These are phyloP conservation scores for Trifolium subterraneum DNA, from an alignment of 306 rosid species.

Conservation along the genomic window DNA sequence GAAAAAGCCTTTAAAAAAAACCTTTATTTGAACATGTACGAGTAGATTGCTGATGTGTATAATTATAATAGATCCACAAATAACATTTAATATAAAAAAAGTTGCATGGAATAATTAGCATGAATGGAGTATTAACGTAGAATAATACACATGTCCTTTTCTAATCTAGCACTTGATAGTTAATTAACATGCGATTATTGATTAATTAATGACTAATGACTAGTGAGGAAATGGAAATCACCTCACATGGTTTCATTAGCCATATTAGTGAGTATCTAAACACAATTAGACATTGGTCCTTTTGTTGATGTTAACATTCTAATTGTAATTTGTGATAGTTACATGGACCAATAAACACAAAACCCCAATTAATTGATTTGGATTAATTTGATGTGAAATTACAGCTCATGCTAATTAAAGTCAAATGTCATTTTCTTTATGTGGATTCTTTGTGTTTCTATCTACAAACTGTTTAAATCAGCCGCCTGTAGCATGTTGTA, in stretches of 20 bases:
- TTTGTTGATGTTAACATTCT: slow-evolving; percentile 41
- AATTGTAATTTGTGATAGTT: slow-evolving; percentile 24
- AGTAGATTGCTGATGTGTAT: too few species aligned
- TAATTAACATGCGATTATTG: neutral
- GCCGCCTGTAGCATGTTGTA: neutral
- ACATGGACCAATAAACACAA: neutral
- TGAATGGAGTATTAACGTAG: too few species aligned
- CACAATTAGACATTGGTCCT: slow-evolving; percentile 21
- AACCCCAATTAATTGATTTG: neutral
- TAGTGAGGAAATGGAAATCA: slow-evolving; percentile 3
- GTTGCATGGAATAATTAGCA: too few species aligned
- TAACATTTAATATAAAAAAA: too few species aligned
- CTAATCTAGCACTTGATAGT: slow-evolving; percentile 33
- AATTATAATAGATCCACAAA: too few species aligned
- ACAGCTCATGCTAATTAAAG: slow-evolving; percentile 14
- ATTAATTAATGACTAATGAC: neutral
- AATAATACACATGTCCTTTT: slow-evolving; percentile 16
- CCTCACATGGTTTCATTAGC: slow-evolving; percentile 5
- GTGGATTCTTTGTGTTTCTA: neutral
- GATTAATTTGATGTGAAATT: neutral
- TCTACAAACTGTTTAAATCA: neutral
- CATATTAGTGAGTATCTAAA: neutral
- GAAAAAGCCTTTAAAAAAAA: too few species aligned
- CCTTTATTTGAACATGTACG: too few species aligned
- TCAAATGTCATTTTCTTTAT: slow-evolving; percentile 12